Percentiles rank a stretch among this genome's conserved stretches.
These are phyloP conservation scores for Logfia minima DNA, from an alignment of 129 eudicot genomes.

Conservation along the genomic window DNA sequence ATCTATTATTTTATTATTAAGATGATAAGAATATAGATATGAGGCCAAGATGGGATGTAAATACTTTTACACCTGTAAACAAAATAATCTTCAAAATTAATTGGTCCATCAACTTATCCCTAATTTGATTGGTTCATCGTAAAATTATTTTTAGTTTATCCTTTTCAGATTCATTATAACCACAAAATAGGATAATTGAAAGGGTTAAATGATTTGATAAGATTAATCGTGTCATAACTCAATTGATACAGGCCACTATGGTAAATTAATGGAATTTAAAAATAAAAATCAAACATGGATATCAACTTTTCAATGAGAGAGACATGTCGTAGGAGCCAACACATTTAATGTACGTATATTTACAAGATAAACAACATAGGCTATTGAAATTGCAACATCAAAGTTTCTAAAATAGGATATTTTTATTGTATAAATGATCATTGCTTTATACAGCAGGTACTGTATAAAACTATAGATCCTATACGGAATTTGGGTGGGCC, in stretches of 20 bases:
- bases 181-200: neutral
- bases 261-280: slow-evolving; percentile 2
- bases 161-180: neutral
- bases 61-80: slow-evolving; percentile 30
- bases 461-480: neutral
- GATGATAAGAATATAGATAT: neutral
- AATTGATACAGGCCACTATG: slow-evolving; percentile 11
- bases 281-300: neutral
- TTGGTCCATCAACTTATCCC: slow-evolving; percentile 22
- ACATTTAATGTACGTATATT: too few species aligned
- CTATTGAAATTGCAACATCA: too few species aligned
- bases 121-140: neutral
- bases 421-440: neutral
- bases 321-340: slow-evolving; percentile 18
- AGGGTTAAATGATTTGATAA: slow-evolving; percentile 17
- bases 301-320: slow-evolving; percentile 25
- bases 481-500: too few species aligned
- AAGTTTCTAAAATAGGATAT: too few species aligned
- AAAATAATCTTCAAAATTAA: slow-evolving; percentile 18
- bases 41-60: slow-evolving; percentile 21
- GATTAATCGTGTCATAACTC: slow-evolving; percentile 23
- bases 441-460: too few species aligned
- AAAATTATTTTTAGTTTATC: neutral
- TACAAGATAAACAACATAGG: too few species aligned
- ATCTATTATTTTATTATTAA: neutral